Conservation (phyloP, 108 stramenopile genomes). For the Bacterosira constricta region DNA sequence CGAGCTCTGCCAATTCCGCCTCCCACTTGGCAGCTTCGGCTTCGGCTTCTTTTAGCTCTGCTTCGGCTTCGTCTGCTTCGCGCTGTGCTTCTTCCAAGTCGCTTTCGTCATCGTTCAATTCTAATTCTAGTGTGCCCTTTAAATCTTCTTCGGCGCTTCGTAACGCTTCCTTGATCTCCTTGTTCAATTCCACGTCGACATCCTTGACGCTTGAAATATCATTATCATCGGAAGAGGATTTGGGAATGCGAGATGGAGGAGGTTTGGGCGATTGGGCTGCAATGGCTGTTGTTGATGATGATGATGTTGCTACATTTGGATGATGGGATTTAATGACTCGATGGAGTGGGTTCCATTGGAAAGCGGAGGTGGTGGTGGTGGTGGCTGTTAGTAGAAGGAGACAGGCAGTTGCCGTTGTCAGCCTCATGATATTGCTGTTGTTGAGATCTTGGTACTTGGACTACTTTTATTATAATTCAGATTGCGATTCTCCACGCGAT, state of each 20-base stretch:
- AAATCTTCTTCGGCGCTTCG: conserved; percentile 12
- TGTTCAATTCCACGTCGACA: conserved; percentile 16
- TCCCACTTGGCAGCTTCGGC: conserved; percentile 18
- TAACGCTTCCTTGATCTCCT: conserved; percentile 24
- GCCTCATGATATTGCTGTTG: too few relatives aligned
- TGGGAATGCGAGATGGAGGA: not conserved
- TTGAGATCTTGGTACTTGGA: too few relatives aligned
- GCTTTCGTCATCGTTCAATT: not conserved
- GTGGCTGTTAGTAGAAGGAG: too few relatives aligned
- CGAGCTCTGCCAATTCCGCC: conserved; percentile 9
- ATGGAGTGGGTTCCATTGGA: too few relatives aligned
- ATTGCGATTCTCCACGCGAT: too few relatives aligned
- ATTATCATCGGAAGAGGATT: not conserved
- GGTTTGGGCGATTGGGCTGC: not conserved
- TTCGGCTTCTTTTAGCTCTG: conserved; percentile 13
- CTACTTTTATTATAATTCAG: too few relatives aligned
- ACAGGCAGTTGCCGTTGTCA: not conserved
- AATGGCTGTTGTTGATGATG: not conserved
- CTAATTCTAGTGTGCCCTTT: not conserved
- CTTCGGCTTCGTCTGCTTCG: conserved; percentile 25
- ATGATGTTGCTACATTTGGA: too few relatives aligned
- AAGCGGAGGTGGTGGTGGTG: too few relatives aligned
- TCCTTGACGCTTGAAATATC: conserved; percentile 14
- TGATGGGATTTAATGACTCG: too few relatives aligned
- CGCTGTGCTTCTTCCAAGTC: conserved; percentile 10